Base-by-base conservation (phyloP, 805 yeast species). In the Ogataea naganishii region DNA sequence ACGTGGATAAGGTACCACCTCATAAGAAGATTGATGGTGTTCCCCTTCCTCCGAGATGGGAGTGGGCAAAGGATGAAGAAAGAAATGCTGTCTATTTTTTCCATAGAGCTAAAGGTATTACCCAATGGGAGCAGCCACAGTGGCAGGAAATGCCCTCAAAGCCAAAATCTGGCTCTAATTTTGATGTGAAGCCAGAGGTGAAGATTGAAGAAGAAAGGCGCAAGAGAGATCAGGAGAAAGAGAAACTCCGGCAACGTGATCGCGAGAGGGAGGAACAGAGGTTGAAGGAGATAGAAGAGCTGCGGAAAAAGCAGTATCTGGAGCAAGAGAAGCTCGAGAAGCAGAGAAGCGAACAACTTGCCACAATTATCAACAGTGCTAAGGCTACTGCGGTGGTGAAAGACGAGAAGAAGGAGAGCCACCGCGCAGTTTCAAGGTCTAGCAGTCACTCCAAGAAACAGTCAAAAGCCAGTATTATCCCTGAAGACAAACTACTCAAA, bases 21-120 rank as follows among this genome's bases (percentile, higher is more conserved):
- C 43, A 42, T 18, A 38, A 30, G 23, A 38, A 36, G 11, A 9
- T 38, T n/a, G 51, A 52, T 16, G 61, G 57, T 4, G 49, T 43
- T 3, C 47, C 54, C 1, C 60, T 75, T 17, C 83, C 85, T 2
- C 59, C 60, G 1, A 82, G 82, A 2, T 80, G 92, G 92, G 73
- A 69, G 29, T 60, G 66, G 40, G 75, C 80, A 0, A 50, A 51
- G 15, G 75, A 70, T 35, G 56, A 61, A 4, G 56, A 52, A 18
- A 44, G 71, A 5, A 66, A 68, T 10, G 52, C 52, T 10, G 50
- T 44, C 11, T 78, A 75, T 46, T 81, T 70, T 51, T 79, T 62
- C 52, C 70, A 77, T 49, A 55, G 72, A 25, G 58, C 46, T 6
- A 51, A 59, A 16, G 61, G 63, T 20, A 41, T 56, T 14, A 66